These are phyloP conservation scores for Pleurotus djamor DNA, from an alignment of 768 basidiomycete genomes.

Conservation along the genomic window DNA sequence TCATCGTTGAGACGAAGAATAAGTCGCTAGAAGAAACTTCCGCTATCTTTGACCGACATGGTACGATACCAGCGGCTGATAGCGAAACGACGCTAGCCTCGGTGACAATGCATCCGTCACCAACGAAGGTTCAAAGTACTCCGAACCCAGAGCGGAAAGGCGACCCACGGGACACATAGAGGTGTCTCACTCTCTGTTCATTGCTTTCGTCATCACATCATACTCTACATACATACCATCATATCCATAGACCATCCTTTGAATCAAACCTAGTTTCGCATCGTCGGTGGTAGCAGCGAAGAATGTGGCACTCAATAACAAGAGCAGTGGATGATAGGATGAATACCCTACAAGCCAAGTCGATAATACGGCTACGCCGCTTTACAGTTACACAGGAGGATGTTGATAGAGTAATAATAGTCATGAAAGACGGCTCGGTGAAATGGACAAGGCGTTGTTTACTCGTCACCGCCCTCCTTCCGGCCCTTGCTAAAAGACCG, in stretches of 20 bases:
- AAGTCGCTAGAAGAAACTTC: conserved; percentile 80
- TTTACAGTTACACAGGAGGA: conserved; percentile 1
- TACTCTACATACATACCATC: neutral
- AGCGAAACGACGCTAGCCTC: neutral
- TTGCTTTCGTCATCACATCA: neutral
- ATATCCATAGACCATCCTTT: too few relatives aligned
- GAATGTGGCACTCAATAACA: too few relatives aligned
- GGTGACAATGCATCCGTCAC: neutral
- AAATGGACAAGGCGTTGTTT: neutral
- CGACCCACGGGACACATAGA: neutral
- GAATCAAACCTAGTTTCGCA: too few relatives aligned
- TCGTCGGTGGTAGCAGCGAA: too few relatives aligned
- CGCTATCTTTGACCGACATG: conserved; percentile 57
- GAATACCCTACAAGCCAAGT: neutral
- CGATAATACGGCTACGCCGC: neutral
- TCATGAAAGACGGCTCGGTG: neutral
- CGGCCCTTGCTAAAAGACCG: neutral
- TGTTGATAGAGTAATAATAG: neutral
- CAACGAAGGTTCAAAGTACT: neutral
- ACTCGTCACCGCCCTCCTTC: conserved; percentile 2
- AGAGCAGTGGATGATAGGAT: too few relatives aligned
- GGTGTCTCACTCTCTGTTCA: neutral
- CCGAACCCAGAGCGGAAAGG: neutral
- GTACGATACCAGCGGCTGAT: neutral
- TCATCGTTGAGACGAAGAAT: conserved; percentile 69